Conservation (phyloP, 371 early-diverging fungal genomes). For the Mortierella sp. region DNA sequence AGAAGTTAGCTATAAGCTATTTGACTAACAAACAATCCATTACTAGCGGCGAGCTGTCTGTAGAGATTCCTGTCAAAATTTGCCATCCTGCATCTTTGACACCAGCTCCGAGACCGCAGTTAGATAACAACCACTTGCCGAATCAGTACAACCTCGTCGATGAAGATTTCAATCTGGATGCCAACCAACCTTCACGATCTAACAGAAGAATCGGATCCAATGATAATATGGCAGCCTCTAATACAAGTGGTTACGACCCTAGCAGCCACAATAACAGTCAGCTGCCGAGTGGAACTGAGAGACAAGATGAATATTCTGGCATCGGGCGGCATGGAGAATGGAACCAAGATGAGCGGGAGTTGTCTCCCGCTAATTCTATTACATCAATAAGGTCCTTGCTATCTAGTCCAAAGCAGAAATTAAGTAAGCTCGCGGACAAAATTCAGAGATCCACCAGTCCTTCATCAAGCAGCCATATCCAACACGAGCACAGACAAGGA, state of each 20-base stretch:
- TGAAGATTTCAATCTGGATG: conserved; percentile 41
- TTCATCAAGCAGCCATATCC: conserved; percentile 39
- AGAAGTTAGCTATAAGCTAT: neutral
- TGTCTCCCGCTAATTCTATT: conserved; percentile 54
- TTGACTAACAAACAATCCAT: neutral
- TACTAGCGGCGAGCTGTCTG: conserved; percentile 61
- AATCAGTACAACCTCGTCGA: conserved; percentile 59
- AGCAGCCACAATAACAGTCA: neutral
- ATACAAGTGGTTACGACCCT: conserved; percentile 1
- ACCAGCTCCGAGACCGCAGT: conserved; percentile 59
- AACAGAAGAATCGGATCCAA: conserved; percentile 38
- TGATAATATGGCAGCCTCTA: conserved; percentile 16
- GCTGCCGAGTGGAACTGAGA: conserved; percentile 17
- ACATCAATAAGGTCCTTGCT: conserved; percentile 43
- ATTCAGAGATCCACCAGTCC: conserved; percentile 59
- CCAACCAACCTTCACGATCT: conserved; percentile 27
- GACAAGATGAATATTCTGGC: conserved; percentile 16
- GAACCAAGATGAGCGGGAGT: conserved; percentile 25
- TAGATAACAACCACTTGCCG: conserved; percentile 58
- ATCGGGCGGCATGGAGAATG: conserved; percentile 49
- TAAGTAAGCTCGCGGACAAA: conserved; percentile 53
- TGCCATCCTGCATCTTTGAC: conserved; percentile 65
- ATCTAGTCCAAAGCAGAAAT: conserved; percentile 41
- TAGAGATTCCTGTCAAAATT: conserved; percentile 68
- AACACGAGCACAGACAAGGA: conserved; percentile 41